Evolutionary conservation across 176 grass and related monocot species (phyloP).

Genomic region (Bromus sterilis): DNA sequence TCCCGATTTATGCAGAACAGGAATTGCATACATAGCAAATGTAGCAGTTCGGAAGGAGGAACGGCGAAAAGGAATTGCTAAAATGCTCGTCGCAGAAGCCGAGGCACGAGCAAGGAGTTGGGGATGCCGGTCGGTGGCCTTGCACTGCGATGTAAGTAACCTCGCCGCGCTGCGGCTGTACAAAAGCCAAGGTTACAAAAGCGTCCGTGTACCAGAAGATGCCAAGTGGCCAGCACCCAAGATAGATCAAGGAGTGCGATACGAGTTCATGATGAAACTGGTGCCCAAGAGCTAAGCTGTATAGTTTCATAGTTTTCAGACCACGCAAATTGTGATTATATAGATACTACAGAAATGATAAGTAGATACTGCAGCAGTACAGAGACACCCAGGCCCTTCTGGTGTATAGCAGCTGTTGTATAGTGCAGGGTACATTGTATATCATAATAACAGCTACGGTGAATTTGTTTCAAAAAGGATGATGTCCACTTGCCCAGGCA

Average conservation of each 20-base stretch:
- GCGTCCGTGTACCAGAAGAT: constrained; percentile 57
- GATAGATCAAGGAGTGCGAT: constrained; percentile 49
- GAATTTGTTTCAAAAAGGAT: constrained; percentile 6
- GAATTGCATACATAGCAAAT: constrained; percentile 90
- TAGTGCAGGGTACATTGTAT: constrained; percentile 28
- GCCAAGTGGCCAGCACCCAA: constrained; percentile 63
- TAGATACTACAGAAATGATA: constrained; percentile 14
- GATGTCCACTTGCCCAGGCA: not conserved
- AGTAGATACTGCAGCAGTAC: not conserved
- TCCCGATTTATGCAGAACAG: constrained; percentile 45
- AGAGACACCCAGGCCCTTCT: not conserved
- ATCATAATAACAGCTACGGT: not conserved
- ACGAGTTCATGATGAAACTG: constrained; percentile 89
- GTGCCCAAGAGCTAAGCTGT: constrained; percentile 20
- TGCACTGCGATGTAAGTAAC: constrained; percentile 80
- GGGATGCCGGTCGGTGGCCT: constrained; percentile 74
- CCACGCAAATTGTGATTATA: not conserved
- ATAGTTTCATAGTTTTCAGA: not conserved
- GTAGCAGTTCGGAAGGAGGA: constrained; percentile 64
- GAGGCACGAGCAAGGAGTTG: constrained; percentile 63
- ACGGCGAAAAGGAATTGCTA: constrained; percentile 73
- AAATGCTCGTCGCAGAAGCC: constrained; percentile 61
- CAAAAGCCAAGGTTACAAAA: constrained; percentile 67
- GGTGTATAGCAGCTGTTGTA: constrained; percentile 13
- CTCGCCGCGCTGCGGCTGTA: constrained; percentile 56